Conservation (phyloP, 2,329 filamentous ascomycete species). For the Lomentospora prolificans region DNA sequence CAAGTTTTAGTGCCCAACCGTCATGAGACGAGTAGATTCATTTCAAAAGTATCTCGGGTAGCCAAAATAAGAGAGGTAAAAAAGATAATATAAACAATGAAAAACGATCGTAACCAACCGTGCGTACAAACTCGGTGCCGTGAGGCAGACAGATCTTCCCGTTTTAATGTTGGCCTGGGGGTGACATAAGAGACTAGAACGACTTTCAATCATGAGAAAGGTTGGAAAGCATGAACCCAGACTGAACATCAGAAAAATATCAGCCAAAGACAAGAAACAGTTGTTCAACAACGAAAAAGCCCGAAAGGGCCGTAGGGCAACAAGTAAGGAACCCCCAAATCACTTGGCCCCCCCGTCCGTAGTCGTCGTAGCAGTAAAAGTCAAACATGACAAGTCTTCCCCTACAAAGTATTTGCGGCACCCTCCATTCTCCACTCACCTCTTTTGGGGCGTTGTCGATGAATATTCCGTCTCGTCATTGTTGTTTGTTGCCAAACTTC, state of each 20-base stretch:
- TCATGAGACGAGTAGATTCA: background rate
- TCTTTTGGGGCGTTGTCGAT: background rate
- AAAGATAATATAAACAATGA: background rate
- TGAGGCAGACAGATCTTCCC: conserved; percentile 32
- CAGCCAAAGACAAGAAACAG: background rate
- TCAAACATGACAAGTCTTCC: background rate
- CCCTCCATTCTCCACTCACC: background rate
- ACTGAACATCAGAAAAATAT: conserved; percentile 1
- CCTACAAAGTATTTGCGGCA: background rate
- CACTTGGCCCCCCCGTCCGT: too few species aligned
- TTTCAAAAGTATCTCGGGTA: background rate
- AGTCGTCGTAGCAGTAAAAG: too few species aligned
- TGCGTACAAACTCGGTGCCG: conserved; percentile 17
- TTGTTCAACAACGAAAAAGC: too few species aligned
- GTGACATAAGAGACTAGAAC: background rate
- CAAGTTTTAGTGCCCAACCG: background rate
- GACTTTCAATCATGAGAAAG: background rate
- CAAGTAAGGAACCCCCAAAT: too few species aligned
- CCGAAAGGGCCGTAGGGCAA: too few species aligned
- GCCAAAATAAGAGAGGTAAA: background rate
- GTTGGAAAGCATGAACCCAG: conserved; percentile 3
- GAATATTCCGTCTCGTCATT: conserved; percentile 4
- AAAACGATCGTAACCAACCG: background rate
- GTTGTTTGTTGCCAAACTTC: conserved; percentile 10
- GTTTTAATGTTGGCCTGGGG: conserved; percentile 16